phyloP scores from a whole-genome alignment of 2,329 filamentous ascomycete species.

The Penicillium concentricum region DNA sequence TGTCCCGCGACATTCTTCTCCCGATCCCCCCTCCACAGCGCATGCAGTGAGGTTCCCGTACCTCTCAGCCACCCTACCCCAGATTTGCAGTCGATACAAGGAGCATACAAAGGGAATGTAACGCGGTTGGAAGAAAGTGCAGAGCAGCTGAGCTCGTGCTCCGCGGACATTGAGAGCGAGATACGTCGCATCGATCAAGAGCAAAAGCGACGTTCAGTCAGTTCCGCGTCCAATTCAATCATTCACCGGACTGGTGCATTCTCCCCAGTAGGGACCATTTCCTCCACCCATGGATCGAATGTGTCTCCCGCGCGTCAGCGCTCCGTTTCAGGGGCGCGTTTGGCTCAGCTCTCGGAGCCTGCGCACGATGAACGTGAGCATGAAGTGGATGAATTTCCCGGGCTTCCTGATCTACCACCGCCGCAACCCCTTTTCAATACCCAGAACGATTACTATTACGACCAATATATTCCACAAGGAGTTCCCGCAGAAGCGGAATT shows the following conservation, averaged over 20 bases:
- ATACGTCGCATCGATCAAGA: constrained; percentile 48
- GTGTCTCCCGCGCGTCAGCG: constrained; percentile 39
- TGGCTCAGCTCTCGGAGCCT: constrained; percentile 43
- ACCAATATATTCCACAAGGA: constrained; percentile 17
- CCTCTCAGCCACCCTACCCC: constrained; percentile 50
- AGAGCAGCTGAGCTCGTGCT: constrained; percentile 48
- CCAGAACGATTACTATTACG: constrained; percentile 15
- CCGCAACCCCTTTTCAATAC: constrained; percentile 15
- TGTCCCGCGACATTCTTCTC: constrained; percentile 24
- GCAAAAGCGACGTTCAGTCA: constrained; percentile 44
- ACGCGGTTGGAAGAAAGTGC: constrained; percentile 50
- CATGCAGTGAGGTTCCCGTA: constrained; percentile 42
- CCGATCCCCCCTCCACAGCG: constrained; percentile 39
- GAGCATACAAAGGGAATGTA: constrained; percentile 51
- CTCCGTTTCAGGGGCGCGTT: constrained; percentile 39
- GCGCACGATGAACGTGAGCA: constrained; percentile 33
- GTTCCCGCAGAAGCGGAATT: constrained; percentile 11
- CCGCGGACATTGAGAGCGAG: constrained; percentile 46
- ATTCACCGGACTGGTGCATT: constrained; percentile 43
- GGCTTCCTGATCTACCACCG: constrained; percentile 8
- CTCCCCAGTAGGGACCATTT: constrained; percentile 36
- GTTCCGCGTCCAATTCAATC: constrained; percentile 45
- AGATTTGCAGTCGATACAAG: constrained; percentile 51
- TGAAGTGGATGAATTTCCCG: constrained; percentile 20
- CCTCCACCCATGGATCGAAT: constrained; percentile 45